phyloP scores from a whole-genome alignment of 2,329 filamentous ascomycete genomes.

The Sordariomycetes sp. region DNA sequence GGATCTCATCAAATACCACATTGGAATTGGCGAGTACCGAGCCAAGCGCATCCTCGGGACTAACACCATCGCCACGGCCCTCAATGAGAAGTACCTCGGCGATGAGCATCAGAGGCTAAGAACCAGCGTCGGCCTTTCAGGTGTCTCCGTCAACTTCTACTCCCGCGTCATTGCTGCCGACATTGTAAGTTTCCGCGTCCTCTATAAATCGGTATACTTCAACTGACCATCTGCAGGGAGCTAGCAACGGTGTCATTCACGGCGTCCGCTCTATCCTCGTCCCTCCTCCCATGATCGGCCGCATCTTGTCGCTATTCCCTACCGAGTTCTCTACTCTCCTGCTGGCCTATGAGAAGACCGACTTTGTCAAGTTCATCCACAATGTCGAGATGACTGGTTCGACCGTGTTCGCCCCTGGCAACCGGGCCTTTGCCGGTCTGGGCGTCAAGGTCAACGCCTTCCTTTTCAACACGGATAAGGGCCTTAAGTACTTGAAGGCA shows the following conservation, averaged over 20 bases:
- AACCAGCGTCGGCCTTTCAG: conserved; percentile 51
- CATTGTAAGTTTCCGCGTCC: conserved; percentile 41
- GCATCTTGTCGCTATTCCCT: conserved; percentile 55
- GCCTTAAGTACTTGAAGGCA: conserved; percentile 67
- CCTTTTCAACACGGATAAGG: conserved; percentile 67
- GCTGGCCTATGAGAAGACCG: conserved; percentile 65
- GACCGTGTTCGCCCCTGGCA: conserved; percentile 75
- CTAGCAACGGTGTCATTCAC: conserved; percentile 75
- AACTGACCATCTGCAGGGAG: conserved; percentile 34
- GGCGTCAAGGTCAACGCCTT: conserved; percentile 70
- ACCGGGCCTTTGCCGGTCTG: conserved; percentile 70
- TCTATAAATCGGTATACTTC: not conserved
- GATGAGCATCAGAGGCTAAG: conserved; percentile 64
- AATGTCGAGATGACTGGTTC: conserved; percentile 48
- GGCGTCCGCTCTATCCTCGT: conserved; percentile 66
- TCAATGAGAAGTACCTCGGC: conserved; percentile 51
- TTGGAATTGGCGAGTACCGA: conserved; percentile 59
- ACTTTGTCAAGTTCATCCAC: conserved; percentile 53
- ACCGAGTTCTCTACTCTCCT: conserved; percentile 69
- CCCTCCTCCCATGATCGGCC: conserved; percentile 57
- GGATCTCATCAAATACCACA: conserved; percentile 64
- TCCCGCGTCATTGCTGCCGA: conserved; percentile 60
- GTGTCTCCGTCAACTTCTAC: conserved; percentile 69
- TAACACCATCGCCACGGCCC: conserved; percentile 65
- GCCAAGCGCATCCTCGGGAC: conserved; percentile 55